Conservation (phyloP, 179 eudicot genomes). For the Vitellaria paradoxa region DNA sequence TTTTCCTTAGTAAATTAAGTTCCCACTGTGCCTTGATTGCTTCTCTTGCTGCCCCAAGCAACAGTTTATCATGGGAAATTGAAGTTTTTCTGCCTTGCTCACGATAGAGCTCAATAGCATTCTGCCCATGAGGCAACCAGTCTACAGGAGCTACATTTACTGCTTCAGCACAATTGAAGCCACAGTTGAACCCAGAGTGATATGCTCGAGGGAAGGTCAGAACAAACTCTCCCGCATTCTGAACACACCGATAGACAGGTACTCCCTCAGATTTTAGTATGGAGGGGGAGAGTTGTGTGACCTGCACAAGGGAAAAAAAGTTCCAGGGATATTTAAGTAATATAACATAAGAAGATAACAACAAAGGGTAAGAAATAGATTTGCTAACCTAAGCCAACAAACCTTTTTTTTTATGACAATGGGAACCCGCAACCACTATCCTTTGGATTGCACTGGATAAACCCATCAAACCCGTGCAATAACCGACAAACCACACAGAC, state of each 20-base stretch:
- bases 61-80: constrained; percentile 90
- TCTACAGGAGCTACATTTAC: constrained; percentile 99
- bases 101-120: constrained; percentile 94
- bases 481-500: no score
- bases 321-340: not conserved
- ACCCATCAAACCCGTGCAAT: no score
- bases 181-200: constrained; percentile 95
- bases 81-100: constrained; percentile 87
- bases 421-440: no score
- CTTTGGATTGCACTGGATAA: no score
- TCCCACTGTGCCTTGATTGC: constrained; percentile 99
- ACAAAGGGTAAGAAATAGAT: not conserved
- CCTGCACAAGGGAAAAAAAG: constrained; percentile 42
- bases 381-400: no score
- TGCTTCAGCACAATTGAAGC: constrained; percentile 99
- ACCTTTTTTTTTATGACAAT: no score
- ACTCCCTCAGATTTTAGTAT: constrained; percentile 81
- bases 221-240: constrained; percentile 87
- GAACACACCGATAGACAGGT: constrained; percentile 89
- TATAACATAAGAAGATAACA: not conserved
- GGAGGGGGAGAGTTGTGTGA: constrained; percentile 91
- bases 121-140: constrained; percentile 97
- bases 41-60: constrained; percentile 96
- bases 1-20: constrained; percentile 64
- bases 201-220: constrained; percentile 97